phyloP scores from a whole-genome alignment of 331 rosid genomes.

The Pyracantha coccinea region DNA sequence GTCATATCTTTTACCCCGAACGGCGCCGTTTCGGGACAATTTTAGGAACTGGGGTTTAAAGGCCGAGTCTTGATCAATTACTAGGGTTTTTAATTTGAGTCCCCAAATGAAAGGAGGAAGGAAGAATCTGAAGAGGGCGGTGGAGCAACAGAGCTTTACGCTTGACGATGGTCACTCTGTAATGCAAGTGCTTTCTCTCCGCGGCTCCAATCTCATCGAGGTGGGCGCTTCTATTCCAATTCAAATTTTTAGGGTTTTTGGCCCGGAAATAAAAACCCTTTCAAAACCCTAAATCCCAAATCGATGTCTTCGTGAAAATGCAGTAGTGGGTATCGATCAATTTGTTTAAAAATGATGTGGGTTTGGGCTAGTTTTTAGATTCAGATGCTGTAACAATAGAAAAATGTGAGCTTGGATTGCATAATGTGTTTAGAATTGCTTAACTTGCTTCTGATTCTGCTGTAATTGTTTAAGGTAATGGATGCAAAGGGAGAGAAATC shows the following conservation, averaged over 20 bases:
- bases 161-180: constrained; percentile 53
- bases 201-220: constrained; percentile 85
- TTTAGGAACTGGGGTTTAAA: neutral
- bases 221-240: constrained; percentile 15
- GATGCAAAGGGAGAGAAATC: constrained; percentile 65
- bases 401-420: neutral
- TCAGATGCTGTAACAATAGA: neutral
- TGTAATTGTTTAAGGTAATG: constrained; percentile 47
- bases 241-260: neutral
- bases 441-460: constrained; percentile 3
- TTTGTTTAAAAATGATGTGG: neutral
- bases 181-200: constrained; percentile 72
- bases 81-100: neutral
- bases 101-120: constrained; percentile 74
- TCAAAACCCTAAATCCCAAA: neutral
- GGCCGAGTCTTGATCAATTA: neutral
- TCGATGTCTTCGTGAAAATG: neutral
- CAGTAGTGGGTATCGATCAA: neutral
- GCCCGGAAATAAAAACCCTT: neutral
- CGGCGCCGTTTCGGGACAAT: neutral
- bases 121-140: constrained; percentile 78
- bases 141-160: constrained; percentile 33
- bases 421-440: neutral
- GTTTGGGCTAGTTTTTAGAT: neutral
- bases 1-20: neutral